phyloP scores from a whole-genome alignment of 371 early-diverging fungal species.

The Lichtheimia ornata region DNA sequence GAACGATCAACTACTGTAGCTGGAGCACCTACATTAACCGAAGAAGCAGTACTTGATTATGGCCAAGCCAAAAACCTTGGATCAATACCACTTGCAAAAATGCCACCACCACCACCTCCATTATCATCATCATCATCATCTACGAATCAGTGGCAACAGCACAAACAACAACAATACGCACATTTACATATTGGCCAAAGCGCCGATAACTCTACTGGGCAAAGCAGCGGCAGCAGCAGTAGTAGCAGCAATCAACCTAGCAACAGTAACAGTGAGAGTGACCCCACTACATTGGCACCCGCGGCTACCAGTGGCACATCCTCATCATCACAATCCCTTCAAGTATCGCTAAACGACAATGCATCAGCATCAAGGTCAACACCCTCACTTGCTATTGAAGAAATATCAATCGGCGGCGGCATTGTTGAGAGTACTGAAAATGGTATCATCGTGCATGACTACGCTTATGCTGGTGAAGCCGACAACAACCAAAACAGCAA shows the following conservation, averaged over 20 bases:
- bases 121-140: too few species aligned
- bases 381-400: conserved; percentile 1
- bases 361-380: background rate
- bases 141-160: too few species aligned
- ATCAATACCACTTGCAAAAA: background rate
- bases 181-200: background rate
- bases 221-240: background rate
- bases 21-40: conserved; percentile 37
- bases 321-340: too few species aligned
- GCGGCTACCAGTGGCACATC: too few species aligned
- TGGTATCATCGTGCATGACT: background rate
- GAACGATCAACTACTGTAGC: conserved; percentile 25
- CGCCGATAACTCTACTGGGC: background rate
- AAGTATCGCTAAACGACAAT: background rate
- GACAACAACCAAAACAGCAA: too few species aligned
- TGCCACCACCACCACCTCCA: background rate
- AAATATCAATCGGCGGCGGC: background rate
- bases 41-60: conserved; percentile 41
- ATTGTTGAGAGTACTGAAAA: background rate
- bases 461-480: too few species aligned
- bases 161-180: too few species aligned
- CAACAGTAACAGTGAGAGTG: background rate
- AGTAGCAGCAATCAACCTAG: background rate
- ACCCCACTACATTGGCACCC: too few species aligned
- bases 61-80: conserved; percentile 33